Evolutionary conservation across 2,329 filamentous ascomycete species (phyloP).

Genomic region (Pseudopithomyces chartarum): DNA sequence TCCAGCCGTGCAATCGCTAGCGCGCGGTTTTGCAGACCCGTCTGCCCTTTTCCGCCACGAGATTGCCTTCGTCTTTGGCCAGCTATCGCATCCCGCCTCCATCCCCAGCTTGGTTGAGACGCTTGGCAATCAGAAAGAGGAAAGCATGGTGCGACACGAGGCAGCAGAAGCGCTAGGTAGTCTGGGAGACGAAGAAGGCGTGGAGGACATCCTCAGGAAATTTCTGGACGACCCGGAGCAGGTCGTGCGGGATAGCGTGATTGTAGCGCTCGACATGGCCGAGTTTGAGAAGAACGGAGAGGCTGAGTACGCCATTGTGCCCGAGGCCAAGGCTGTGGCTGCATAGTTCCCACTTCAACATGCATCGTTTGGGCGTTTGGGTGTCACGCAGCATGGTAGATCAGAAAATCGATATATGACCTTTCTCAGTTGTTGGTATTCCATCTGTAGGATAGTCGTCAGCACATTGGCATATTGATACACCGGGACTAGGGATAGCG

Average conservation of each 20-base stretch:
- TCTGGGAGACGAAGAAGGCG: conserved; percentile 89
- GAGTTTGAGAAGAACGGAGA: conserved; percentile 92
- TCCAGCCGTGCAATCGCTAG: conserved; percentile 83
- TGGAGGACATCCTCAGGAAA: conserved; percentile 80
- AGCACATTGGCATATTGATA: conserved; percentile 16
- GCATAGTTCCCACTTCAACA: conserved; percentile 20
- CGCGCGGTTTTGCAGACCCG: conserved; percentile 80
- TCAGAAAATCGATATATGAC: conserved; percentile 18
- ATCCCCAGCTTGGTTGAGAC: conserved; percentile 85
- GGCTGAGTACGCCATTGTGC: conserved; percentile 89
- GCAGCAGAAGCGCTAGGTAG: conserved; percentile 95
- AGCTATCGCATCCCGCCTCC: conserved; percentile 93
- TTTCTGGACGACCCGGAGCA: conserved; percentile 91
- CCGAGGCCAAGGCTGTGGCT: conserved; percentile 47
- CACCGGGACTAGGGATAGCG: conserved; percentile 33
- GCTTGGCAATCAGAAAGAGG: conserved; percentile 79
- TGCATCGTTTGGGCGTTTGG: conserved; percentile 34
- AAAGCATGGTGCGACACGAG: conserved; percentile 96
- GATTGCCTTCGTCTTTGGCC: conserved; percentile 97
- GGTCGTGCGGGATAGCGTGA: conserved; percentile 91
- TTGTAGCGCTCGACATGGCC: conserved; percentile 97
- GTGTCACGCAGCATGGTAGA: conserved; percentile 18
- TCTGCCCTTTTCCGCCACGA: conserved; percentile 97
- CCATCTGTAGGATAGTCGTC: conserved; percentile 47
- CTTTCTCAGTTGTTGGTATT: conserved; percentile 66